Base-by-base conservation (phyloP, 805 yeast genomes). In the Yamadazyma akitaensis region DNA sequence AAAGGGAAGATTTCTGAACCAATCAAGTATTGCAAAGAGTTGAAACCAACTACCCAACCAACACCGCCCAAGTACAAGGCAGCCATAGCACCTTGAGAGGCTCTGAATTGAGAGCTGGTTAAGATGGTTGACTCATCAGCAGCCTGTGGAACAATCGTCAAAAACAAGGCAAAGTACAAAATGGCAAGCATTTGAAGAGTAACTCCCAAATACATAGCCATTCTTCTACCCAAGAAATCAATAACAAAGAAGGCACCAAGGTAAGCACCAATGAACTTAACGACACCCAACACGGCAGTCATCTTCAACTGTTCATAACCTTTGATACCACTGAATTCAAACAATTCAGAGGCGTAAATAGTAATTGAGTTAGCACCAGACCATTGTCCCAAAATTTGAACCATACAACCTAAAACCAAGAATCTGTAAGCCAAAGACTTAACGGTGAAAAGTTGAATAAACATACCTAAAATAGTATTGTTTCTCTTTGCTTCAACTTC, bases 1-100 rank as follows among this genome's bases (percentile, higher is more conserved):
- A 79, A 61, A 18, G 84, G 84, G 57, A 79, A 70, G 43, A 80
- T 68, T 56, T 80, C 84, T 3, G 83, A 70, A 49, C 77, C 78
- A 53, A 79, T 61, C 52, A 79, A 65, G 55, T 79, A 79, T 57
- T 79, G 83, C 41, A 78, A 65, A 0, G 79, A 65, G 61, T 80
- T 80, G 73, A 77, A 80, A 33, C 84, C 84, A 61, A 79, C 58
- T 24, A 80, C 74, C 84, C 84, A 80, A 31, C 82, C 82, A 18
- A 70, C 65, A 53, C 84, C 84, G 26, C 72, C 66, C 32, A 79
- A 53, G 53, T 65, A 79, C 21, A 80, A 54, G 40, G 78, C 70
- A 1, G 81, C 80, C 53, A 79, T 58, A 8, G 82, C 83, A 43
- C 67, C 79, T 42, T 64, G 58, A 32, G 77, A 66, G 1, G 80